Base-by-base conservation (phyloP, 192 early-diverging fungal genomes). In the Piromyces finnis region DNA sequence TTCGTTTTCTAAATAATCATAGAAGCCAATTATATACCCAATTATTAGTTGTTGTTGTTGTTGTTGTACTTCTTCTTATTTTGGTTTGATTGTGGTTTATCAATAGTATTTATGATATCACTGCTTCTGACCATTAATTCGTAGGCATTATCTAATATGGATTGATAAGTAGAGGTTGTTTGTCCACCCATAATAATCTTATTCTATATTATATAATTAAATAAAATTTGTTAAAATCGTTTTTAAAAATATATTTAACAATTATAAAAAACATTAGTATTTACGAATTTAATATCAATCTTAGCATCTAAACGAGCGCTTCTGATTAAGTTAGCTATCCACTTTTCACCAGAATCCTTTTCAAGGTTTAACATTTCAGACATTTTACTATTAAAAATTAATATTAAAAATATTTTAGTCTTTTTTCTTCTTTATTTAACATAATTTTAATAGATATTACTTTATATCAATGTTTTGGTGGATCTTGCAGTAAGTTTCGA, bases 401-500 rank as follows among this genome's bases (percentile, higher is more conserved):
- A n/a, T n/a, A n/a, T n/a, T n/a, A n/a, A n/a, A n/a, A n/a, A n/a
- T n/a, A n/a, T n/a, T n/a, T n/a, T n/a, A n/a, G n/a, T n/a, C n/a
- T n/a, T n/a, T n/a, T n/a, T n/a, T n/a, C n/a, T n/a, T n/a, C n/a
- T n/a, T n/a, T n/a, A n/a, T n/a, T n/a, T n/a, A n/a, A n/a, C n/a
- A n/a, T n/a, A n/a, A n/a, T n/a, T n/a, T n/a, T n/a, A n/a, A n/a
- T n/a, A n/a, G n/a, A n/a, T n/a, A n/a, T 36, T 81, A 88, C 77
- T 85, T 88, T 84, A 97, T 92, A 86, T 97, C 93, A 81, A 98
- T 96, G 87, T 94, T 93, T 87, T 95, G 94, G 88, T 98, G 95
- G 81, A 98, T 96, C 78, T 95, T 90, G 89, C 95, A 97, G 87
- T 98, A 98, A 15, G 94, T 96, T 86, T 98, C 97, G 82, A 95